Base-by-base conservation (phyloP, 768 basidiomycete genomes). In the Pleurotus tuoliensis region DNA sequence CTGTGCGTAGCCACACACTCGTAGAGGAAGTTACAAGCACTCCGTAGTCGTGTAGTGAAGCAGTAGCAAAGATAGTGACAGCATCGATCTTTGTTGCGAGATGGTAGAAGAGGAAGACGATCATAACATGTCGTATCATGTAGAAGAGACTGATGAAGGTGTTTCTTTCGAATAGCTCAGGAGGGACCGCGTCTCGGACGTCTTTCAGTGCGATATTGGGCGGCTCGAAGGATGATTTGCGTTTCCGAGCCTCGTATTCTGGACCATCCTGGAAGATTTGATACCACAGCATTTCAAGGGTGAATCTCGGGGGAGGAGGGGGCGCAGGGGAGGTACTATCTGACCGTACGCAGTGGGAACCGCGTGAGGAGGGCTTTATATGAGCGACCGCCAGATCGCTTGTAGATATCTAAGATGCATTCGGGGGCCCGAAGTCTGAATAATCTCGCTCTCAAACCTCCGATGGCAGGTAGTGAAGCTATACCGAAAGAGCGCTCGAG, bases 131-230 rank as follows among this genome's bases (percentile, higher is more conserved):
- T 38, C 77, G 67, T 11, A 62, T 52, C 22, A 82, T 62, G 61
- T 81, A 82, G 59, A 65, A 70, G 8, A 77, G 61, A 49, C 80
- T 77, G 54, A 69, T 78, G 18, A 58, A 4, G 4, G 80, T 81
- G 25, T 72, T 76, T 62, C 69, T 71, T 51, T 77, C 67, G 61
- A 79, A 80, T 16, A 82, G 73, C 58, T 76, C 73, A 18, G 63
- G 70, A 2, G 81, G 81, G 24, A 83, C 75, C 5, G 75, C 81
- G 12, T 74, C 69, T 58, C 74, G 80, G 34, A 83, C 63, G 30
- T 78, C 70, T 55, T 76, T 77, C 46, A 80, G 56, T 15, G 71
- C 71, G 20, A 75, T n/a, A 55, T 73, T 67, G 3, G 79, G 77
- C 4, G 76, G 78, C 4, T 69, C 64, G 60, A 80, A 80, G 0